Conservation (phyloP, 2,329 filamentous ascomycete genomes). For the Verticillium klebahnii region DNA sequence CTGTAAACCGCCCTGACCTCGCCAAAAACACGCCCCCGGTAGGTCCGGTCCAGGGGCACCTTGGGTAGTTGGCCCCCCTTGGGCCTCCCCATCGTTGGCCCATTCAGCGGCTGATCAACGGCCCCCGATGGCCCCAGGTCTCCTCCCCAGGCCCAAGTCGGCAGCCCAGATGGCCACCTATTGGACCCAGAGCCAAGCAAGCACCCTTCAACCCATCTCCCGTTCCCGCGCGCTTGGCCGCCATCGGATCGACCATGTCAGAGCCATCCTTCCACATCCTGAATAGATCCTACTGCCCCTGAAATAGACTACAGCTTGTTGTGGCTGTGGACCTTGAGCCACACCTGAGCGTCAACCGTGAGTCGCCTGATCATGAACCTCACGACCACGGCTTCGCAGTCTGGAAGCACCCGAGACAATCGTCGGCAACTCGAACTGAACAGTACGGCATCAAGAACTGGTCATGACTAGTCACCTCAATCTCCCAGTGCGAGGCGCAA, state of each 20-base stretch:
- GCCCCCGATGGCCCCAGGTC: neutral
- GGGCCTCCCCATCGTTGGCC: neutral
- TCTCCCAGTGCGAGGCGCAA: neutral
- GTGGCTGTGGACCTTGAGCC: neutral
- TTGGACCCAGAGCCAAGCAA: neutral
- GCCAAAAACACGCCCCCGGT: neutral
- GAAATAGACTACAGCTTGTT: neutral
- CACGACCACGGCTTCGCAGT: neutral
- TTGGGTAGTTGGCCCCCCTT: neutral
- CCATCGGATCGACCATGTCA: neutral
- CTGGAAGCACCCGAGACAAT: neutral
- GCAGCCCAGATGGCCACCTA: neutral
- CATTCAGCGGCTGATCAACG: neutral
- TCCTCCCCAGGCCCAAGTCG: neutral
- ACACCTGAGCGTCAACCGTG: neutral
- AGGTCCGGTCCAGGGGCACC: neutral
- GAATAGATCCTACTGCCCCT: neutral
- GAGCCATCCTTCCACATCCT: neutral
- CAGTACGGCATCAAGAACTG: neutral
- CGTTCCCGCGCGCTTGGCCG: neutral
- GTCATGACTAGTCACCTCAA: neutral
- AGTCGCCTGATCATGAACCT: neutral
- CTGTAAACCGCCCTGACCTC: neutral
- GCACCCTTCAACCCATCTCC: neutral
- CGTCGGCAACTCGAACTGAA: neutral